Base-by-base conservation (phyloP, 2,329 filamentous ascomycete genomes). In the Aspergillus spinulosporus region DNA sequence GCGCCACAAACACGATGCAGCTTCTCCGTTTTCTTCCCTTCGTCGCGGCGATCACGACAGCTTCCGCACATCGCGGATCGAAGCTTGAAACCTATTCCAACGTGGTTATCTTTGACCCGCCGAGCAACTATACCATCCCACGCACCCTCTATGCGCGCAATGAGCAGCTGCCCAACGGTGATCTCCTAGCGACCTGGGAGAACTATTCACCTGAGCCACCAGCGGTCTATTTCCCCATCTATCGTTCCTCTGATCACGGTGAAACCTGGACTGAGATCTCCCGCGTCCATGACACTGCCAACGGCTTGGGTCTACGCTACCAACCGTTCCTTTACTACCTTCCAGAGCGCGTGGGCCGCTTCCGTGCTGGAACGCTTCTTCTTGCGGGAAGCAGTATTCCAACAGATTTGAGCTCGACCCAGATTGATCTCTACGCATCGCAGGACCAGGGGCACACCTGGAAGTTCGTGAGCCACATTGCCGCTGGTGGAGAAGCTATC, bases 341-440 rank as follows among this genome's bases (percentile, higher is more conserved):
- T 2, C 81, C 84, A 0, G 74, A 81, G 42, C 68, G 73, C 3
- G 76, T 89, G 49, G 87, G 81, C 14, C 75, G 78, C 1, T 89
- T 80, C 65, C 72, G 78, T 1, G 80, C 80, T 3, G 88, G 87
- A 2, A 89, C 87, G 0, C 73, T 91, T 15, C 76, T 90, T 7
- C 70, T 82, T 5, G 79, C 85, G 0, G 86, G 84, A 1, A 86
- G 81, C 59, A 83, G 82, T 29, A 83, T 69, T 65, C 73, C 59
- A 67, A 70, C 64, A 1, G 66, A 89, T 68, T 76, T 88, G 29
- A 84, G 81, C 40, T 74, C 77, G 57, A 89, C 87, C 0, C 79
- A 87, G 60, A 87, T 90, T 48, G 87, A 89, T 59, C 74, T 90
- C 5, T 90, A 90, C 65, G 87, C 84, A 6, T 85, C 81, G 44